A percentile compares a stretch with the other conserved stretches of the same genome.
Conservation (phyloP, 805 yeast species). For the Yamadazyma scolyti region DNA sequence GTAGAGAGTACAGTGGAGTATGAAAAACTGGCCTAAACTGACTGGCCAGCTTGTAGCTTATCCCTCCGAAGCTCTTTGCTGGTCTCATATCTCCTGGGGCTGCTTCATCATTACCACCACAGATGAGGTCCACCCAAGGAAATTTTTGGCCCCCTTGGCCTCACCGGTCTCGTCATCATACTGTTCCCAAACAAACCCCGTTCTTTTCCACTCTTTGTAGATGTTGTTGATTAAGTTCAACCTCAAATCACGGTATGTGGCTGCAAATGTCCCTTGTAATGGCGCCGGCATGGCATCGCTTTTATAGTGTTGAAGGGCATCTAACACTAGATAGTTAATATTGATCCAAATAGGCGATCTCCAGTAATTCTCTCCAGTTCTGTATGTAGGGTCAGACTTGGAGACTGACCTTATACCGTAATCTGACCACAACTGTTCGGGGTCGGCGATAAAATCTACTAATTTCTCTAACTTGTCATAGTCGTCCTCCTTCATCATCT, state of each 20-base stretch:
- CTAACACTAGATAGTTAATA: constrained; percentile 79
- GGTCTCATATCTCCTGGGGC: constrained; percentile 59
- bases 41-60: no score
- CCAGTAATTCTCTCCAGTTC: constrained; percentile 91
- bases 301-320: constrained; percentile 59
- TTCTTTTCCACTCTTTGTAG: constrained; percentile 60
- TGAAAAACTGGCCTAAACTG: no score
- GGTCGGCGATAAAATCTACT: constrained; percentile 59
- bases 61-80: no score
- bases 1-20: no score
- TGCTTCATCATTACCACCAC: constrained; percentile 77
- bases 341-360: constrained; percentile 92
- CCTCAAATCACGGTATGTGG: constrained; percentile 57
- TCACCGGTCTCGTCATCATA: constrained; percentile 75
- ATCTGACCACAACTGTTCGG: constrained; percentile 69
- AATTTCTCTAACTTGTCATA: constrained; percentile 46
- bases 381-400: constrained; percentile 58
- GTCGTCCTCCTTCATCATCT: constrained; percentile 49
- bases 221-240: constrained; percentile 66
- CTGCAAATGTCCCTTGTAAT: constrained; percentile 33
- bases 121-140: constrained; percentile 91
- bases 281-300: constrained; percentile 25
- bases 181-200: constrained; percentile 90
- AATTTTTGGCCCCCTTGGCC: constrained; percentile 81
- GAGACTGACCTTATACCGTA: constrained; percentile 84